Evolutionary conservation across 108 stramenopile species (phyloP).

Genomic region (Discostella pseudostelligera): DNA sequence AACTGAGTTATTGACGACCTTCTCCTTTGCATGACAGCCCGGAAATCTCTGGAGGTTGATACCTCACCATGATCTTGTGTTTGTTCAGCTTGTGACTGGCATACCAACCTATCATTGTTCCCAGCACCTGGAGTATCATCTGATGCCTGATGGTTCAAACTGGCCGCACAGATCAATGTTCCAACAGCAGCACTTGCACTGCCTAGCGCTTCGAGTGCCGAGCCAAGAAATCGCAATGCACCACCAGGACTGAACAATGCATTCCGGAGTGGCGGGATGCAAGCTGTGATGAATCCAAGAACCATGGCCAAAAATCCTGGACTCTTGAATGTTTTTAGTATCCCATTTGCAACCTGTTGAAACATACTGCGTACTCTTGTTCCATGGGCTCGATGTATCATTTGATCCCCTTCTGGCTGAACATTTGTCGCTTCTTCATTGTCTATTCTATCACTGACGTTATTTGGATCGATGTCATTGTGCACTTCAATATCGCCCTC

Average conservation of each 20-base stretch:
- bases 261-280: constrained; percentile 62
- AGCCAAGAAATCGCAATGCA: constrained; percentile 62
- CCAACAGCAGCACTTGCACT: constrained; percentile 48
- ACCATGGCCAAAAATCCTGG: constrained; percentile 65
- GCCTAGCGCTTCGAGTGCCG: constrained; percentile 67
- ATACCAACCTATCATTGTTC: constrained; percentile 18
- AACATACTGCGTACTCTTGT: constrained; percentile 1
- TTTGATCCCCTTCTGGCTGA: neutral
- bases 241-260: constrained; percentile 63
- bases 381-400: neutral
- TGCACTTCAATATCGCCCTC: constrained; percentile 6
- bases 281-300: constrained; percentile 67
- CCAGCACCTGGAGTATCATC: constrained; percentile 1
- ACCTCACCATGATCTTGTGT: constrained; percentile 7
- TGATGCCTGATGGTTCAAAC: constrained; percentile 44
- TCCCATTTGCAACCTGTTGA: constrained; percentile 26
- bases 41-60: neutral
- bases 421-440: constrained; percentile 6
- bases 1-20: constrained; percentile 24
- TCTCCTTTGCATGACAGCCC: constrained; percentile 17
- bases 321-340: constrained; percentile 55
- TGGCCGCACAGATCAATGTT: constrained; percentile 68
- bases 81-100: constrained; percentile 9
- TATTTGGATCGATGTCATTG: constrained; percentile 6
- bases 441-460: neutral